Evolutionary conservation across 148 eudicot genomes (phyloP), one percentile per base, ranked within the genome.

Genomic region (Oxyria digyna): DNA sequence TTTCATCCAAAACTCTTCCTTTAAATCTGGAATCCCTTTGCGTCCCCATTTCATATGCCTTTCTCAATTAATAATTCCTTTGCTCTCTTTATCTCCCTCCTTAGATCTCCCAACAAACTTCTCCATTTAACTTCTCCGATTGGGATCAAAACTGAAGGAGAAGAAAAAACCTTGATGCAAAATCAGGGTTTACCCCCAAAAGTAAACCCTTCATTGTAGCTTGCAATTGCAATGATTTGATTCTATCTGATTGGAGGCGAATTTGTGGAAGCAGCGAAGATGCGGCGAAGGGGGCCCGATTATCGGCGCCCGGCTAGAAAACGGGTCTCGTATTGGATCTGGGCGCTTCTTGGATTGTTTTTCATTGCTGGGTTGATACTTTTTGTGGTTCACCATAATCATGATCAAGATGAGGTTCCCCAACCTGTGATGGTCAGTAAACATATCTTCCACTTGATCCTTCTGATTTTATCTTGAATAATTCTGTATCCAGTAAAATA

Each of bases 281-380:
- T 90, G 97, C 74, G 91, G 74, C 81, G 97, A 77, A 87, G 91
- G 86, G 89, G 85, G 35, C 85, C 89, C 78, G 91, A 88, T 18
- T 83, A 78, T 76, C 89, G 94, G 89, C 94, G 97, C 87, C 91
- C 89, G 75, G 86, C 78, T 72, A 74, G 96, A 48, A 76, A 84
- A 81, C 77, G 88, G 76, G 73, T 83, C 7, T 69, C 87, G 14
- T 80, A 80, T 75, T 86, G 95, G 97, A 91, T 91, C 89, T 88
- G 95, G 91, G 72, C 69, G 43, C 78, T 91, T 33, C 80, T 91
- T 62, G 84, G 79, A 35, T 32, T 84, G 69, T 79, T 88, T 40
- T 74, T 76, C 40, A 17, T 88, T 81, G 91, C 78, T 40, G 97
- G 84, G 45, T 73, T 86, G 67, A 65, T 81, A 55, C 67, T 88